Evolutionary conservation across 1,284 basidiomycete species (phyloP).

Genomic region (Ceratobasidium theobromae): DNA sequence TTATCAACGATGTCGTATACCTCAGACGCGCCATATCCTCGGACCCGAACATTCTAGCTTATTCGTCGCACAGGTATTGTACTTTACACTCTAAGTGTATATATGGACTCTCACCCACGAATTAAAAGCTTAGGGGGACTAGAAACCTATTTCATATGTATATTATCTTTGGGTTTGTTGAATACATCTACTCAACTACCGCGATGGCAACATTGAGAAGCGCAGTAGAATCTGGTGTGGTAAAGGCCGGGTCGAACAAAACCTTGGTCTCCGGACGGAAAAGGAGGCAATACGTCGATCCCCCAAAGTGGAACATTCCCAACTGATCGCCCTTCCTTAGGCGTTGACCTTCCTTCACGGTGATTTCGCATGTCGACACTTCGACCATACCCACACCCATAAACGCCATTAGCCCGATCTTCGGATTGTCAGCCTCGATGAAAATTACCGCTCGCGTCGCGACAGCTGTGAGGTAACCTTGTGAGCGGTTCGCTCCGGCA

Average conservation of each 20-base stretch:
- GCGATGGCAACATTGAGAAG: background rate
- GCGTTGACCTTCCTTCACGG: conserved; percentile 41
- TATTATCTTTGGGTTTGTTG: too few relatives aligned
- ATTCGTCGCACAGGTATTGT: too few relatives aligned
- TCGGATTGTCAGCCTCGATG: conserved; percentile 54
- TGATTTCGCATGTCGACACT: conserved; percentile 53
- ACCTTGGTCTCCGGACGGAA: conserved; percentile 40
- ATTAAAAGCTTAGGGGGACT: too few relatives aligned
- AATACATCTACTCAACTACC: too few relatives aligned
- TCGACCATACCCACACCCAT: conserved; percentile 59
- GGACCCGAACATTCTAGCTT: too few relatives aligned
- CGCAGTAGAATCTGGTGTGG: background rate
- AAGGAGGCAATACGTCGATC: conserved; percentile 50
- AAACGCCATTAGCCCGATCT: conserved; percentile 54
- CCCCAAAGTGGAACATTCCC: conserved; percentile 57
- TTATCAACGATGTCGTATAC: too few relatives aligned
- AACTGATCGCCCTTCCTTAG: conserved; percentile 52
- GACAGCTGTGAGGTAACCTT: conserved; percentile 46
- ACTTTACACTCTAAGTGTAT: too few relatives aligned
- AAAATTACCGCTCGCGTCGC: conserved; percentile 55
- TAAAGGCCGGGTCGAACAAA: background rate
- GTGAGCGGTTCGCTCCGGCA: conserved; percentile 42
- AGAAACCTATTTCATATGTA: too few relatives aligned
- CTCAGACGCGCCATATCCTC: too few relatives aligned
- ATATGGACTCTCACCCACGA: too few relatives aligned